These are phyloP conservation scores for Euclidium syriacum DNA, from an alignment of 345 rosid species.

Conservation along the genomic window DNA sequence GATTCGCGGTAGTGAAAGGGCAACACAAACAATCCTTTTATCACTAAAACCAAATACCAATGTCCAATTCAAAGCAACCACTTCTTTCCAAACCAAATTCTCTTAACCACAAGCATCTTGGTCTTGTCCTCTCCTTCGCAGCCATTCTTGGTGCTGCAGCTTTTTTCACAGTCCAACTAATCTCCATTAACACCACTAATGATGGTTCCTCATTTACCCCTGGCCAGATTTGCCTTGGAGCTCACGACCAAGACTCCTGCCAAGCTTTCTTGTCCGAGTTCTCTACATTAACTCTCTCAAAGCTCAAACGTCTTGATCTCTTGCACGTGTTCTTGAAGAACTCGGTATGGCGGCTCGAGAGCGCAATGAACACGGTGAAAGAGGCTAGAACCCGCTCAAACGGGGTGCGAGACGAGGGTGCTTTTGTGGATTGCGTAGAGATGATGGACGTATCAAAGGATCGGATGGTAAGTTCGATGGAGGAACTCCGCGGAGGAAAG, in stretches of 20 bases:
- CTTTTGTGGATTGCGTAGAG: conserved; percentile 45
- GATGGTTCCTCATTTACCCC: conserved; percentile 4
- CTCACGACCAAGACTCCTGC: conserved; percentile 42
- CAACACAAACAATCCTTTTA: conserved; percentile 13
- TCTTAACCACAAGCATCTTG: conserved; percentile 29
- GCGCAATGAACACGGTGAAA: conserved; percentile 14
- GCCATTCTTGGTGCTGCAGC: conserved; percentile 37
- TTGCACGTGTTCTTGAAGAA: conserved; percentile 38
- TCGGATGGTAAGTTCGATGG: conserved; percentile 43
- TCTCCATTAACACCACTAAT: conserved; percentile 1
- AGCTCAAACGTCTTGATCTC: conserved; percentile 25
- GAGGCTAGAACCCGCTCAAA: conserved; percentile 26
- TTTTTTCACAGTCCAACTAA: conserved; percentile 20
- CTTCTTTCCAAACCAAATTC: conserved; percentile 39
- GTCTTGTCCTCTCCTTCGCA: conserved; percentile 35
- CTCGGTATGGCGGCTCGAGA: conserved; percentile 25
- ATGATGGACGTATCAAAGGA: conserved; percentile 55
- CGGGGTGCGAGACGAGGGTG: conserved; percentile 35
- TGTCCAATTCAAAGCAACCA: conserved; percentile 36
- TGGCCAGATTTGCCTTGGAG: conserved; percentile 33
- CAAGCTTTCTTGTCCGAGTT: conserved; percentile 36
- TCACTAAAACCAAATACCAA: conserved; percentile 14
- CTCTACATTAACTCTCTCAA: conserved; percentile 14
- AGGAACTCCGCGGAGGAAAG: conserved; percentile 35
- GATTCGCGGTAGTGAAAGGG: conserved; percentile 4